Evolutionary conservation across 108 stramenopile species (phyloP).

Genomic region (Cyclotella kingstonii): DNA sequence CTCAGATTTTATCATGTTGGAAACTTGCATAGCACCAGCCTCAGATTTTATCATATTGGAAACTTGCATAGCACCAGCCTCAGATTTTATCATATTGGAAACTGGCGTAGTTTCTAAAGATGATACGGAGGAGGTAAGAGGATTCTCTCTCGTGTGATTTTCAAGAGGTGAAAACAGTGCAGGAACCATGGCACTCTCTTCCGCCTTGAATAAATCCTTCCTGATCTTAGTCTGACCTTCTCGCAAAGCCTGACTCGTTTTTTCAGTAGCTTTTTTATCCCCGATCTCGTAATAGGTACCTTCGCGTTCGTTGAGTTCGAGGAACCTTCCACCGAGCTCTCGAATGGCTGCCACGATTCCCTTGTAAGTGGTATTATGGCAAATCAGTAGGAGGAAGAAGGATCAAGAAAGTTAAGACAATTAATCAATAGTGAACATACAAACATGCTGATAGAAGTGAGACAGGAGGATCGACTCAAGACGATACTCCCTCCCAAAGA

Average conservation of each 20-base stretch:
- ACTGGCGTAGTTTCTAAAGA: not conserved
- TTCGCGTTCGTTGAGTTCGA: constrained; percentile 29
- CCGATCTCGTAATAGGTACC: constrained; percentile 36
- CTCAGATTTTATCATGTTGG: constrained; percentile 3
- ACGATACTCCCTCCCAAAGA: too few relatives aligned
- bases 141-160: too few relatives aligned
- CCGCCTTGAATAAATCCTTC: constrained; percentile 14
- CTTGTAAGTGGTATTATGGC: constrained; percentile 7
- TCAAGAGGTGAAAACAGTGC: too few relatives aligned
- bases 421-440: too few relatives aligned
- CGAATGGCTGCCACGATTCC: constrained; percentile 40
- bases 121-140: not conserved
- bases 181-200: not conserved
- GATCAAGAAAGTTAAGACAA: too few relatives aligned
- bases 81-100: constrained; percentile 1
- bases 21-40: not conserved
- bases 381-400: too few relatives aligned
- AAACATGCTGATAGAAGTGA: too few relatives aligned
- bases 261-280: constrained; percentile 25
- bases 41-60: too few relatives aligned
- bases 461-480: too few relatives aligned
- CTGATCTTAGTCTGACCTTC: constrained; percentile 40
- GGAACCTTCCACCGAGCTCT: constrained; percentile 28
- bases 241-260: constrained; percentile 39
- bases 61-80: constrained; percentile 1